Evolutionary conservation across 1,284 basidiomycete genomes (phyloP).

Genomic region (Leccinum fuscescens): DNA sequence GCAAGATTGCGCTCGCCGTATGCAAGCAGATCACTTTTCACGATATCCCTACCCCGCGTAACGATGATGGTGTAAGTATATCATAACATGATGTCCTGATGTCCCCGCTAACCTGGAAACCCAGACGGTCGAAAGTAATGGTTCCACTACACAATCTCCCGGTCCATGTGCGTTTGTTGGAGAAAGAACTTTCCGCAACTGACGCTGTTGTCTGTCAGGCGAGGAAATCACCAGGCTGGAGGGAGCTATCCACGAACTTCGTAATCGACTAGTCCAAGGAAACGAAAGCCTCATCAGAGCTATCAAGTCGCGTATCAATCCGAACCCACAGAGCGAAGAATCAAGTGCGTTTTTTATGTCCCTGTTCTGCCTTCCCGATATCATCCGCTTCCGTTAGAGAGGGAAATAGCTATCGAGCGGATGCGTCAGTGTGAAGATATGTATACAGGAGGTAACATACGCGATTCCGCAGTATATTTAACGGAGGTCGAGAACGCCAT

Average conservation of each 20-base stretch:
- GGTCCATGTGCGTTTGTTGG: background rate
- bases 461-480: background rate
- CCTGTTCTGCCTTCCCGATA: background rate
- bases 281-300: background rate
- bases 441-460: background rate
- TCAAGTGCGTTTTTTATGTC: background rate
- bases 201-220: background rate
- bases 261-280: background rate
- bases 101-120: background rate
- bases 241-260: background rate
- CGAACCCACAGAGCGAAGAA: background rate
- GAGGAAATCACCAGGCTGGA: background rate
- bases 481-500: background rate
- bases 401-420: background rate
- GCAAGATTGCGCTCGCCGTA: background rate
- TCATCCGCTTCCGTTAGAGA: too few species aligned
- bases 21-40: background rate
- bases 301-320: background rate
- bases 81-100: background rate
- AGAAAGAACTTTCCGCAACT: background rate
- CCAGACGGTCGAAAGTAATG: background rate
- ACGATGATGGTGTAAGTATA: background rate
- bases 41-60: background rate
- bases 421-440: background rate
- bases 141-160: background rate